These are phyloP conservation scores for Solanum tarijense DNA, from an alignment of 257 asterid genomes.

Conservation along the genomic window DNA sequence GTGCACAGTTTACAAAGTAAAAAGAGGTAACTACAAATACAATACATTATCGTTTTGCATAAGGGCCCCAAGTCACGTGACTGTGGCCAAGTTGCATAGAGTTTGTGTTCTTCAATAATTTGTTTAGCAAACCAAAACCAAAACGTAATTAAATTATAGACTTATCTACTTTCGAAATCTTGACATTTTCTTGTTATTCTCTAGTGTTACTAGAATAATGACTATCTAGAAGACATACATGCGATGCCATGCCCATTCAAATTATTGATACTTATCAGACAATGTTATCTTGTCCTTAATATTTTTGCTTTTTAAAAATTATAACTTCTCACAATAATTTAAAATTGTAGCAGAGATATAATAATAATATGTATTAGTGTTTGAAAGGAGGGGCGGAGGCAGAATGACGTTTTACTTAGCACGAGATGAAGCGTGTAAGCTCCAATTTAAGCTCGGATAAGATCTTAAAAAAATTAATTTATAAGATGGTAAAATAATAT, in stretches of 20 bases:
- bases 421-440: too few relatives aligned
- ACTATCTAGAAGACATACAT: background rate
- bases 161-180: background rate
- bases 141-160: background rate
- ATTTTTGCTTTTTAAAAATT: background rate
- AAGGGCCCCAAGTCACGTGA: background rate
- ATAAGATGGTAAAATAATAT: too few relatives aligned
- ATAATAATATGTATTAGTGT: background rate
- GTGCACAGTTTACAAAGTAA: background rate
- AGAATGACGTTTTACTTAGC: background rate
- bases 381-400: too few relatives aligned
- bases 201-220: background rate
- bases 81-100: background rate
- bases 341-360: background rate
- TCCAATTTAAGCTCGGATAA: too few relatives aligned
- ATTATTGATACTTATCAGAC: background rate
- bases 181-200: background rate
- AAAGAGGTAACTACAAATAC: too few relatives aligned
- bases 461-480: too few relatives aligned
- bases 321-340: background rate
- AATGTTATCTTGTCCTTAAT: background rate
- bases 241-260: background rate
- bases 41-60: background rate
- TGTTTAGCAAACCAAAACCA: background rate
- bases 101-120: background rate